These are phyloP conservation scores for Ogataea degrootiae DNA, from an alignment of 805 yeast species.

Conservation along the genomic window DNA sequence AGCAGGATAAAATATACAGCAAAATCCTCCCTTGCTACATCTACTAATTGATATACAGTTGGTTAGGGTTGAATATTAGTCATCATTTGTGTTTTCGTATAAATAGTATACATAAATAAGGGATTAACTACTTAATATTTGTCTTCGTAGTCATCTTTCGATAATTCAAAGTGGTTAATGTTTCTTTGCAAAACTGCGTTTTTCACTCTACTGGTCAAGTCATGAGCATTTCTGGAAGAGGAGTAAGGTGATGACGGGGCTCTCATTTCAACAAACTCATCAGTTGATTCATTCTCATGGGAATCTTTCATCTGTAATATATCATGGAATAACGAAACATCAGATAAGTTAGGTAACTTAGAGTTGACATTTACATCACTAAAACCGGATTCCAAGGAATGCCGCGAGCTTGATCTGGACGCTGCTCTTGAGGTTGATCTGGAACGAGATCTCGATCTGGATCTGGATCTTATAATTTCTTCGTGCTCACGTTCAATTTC, in stretches of 20 bases:
- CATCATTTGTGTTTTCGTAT: no score
- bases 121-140: no score
- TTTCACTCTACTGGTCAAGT: conserved; percentile 15
- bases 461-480: conserved; percentile 10
- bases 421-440: conserved; percentile 13
- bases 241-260: background rate
- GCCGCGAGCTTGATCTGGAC: conserved; percentile 2
- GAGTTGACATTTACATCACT: conserved; percentile 12
- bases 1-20: no score
- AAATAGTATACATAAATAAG: no score
- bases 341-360: conserved; percentile 25
- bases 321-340: conserved; percentile 33
- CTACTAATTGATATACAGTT: no score
- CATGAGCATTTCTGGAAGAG: conserved; percentile 1
- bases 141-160: no score
- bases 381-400: conserved; percentile 25
- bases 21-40: no score
- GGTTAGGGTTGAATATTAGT: no score
- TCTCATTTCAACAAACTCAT: background rate
- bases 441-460: conserved; percentile 11
- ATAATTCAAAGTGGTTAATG: conserved; percentile 1
- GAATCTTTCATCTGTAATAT: conserved; percentile 19
- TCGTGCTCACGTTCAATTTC: conserved; percentile 21
- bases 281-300: background rate
- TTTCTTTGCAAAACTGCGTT: conserved; percentile 24